These are phyloP conservation scores for Xylariaceae sp. DNA, from an alignment of 2,329 filamentous ascomycete species.

Conservation along the genomic window DNA sequence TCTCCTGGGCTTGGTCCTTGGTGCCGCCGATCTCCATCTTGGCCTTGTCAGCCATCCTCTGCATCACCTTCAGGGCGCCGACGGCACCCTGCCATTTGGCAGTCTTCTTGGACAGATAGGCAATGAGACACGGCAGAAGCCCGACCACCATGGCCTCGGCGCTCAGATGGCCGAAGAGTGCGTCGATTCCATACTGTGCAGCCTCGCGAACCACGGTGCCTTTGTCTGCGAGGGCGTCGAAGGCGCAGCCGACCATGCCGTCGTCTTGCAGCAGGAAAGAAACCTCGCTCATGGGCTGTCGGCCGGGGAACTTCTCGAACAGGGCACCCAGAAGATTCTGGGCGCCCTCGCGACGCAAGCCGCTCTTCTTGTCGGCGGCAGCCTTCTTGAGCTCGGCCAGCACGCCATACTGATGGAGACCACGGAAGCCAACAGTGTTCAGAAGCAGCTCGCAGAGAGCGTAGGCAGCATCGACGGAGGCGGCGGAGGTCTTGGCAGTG, in stretches of 20 bases:
- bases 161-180: conserved; percentile 70
- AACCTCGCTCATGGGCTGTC: conserved; percentile 71
- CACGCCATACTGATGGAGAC: conserved; percentile 46
- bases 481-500: conserved; percentile 58
- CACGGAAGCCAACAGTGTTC: conserved; percentile 45
- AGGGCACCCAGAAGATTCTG: conserved; percentile 93
- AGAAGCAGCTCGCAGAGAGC: conserved; percentile 52
- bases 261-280: conserved; percentile 77
- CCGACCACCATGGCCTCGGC: conserved; percentile 78
- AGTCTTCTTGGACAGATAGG: conserved; percentile 73
- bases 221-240: conserved; percentile 88
- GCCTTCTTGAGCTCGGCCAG: conserved; percentile 59
- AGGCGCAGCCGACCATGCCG: conserved; percentile 60
- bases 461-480: conserved; percentile 59
- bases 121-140: conserved; percentile 65
- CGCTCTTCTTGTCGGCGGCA: conserved; percentile 89
- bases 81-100: conserved; percentile 98
- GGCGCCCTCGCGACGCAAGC: conserved; percentile 74
- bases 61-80: conserved; percentile 74
- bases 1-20: conserved; percentile 76
- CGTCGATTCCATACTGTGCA: conserved; percentile 88
- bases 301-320: conserved; percentile 78
- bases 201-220: conserved; percentile 80
- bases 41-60: conserved; percentile 91
- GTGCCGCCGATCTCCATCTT: conserved; percentile 71